These are phyloP conservation scores for Aspergillus brunneoviolaceus DNA, from an alignment of 2,329 filamentous ascomycete genomes.

Conservation along the genomic window DNA sequence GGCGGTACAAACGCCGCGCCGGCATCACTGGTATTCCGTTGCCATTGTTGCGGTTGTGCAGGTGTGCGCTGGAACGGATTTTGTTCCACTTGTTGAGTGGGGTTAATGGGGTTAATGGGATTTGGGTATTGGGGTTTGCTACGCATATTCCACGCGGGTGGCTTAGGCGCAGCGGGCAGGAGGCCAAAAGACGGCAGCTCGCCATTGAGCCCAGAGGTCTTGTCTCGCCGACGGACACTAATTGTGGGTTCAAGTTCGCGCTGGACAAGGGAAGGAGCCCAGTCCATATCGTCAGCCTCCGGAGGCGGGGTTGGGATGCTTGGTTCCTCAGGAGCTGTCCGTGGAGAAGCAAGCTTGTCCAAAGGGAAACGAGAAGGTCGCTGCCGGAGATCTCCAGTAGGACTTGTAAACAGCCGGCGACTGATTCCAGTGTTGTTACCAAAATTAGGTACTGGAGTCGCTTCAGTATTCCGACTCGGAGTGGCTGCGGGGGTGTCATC, in stretches of 20 bases:
- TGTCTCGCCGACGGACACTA: conserved; percentile 31
- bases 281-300: conserved; percentile 50
- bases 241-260: conserved; percentile 35
- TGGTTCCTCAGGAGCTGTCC: conserved; percentile 21
- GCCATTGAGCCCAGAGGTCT: conserved; percentile 30
- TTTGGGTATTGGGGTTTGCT: conserved; percentile 29
- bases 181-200: conserved; percentile 46
- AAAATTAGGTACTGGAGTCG: conserved; percentile 19
- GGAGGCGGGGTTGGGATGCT: conserved; percentile 40
- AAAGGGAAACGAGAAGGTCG: conserved; percentile 39
- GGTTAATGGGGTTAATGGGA: too few species aligned
- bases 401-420: conserved; percentile 15
- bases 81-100: conserved; percentile 36
- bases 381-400: conserved; percentile 16
- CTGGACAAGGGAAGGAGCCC: conserved; percentile 46
- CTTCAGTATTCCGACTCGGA: conserved; percentile 22
- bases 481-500: conserved; percentile 35
- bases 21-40: conserved; percentile 16
- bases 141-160: conserved; percentile 43
- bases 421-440: conserved; percentile 17
- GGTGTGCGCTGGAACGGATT: conserved; percentile 40
- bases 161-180: conserved; percentile 41
- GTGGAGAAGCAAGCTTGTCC: conserved; percentile 38
- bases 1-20: conserved; percentile 44
- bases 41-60: conserved; percentile 24